phyloP scores from a whole-genome alignment of 2,329 filamentous ascomycete genomes.

The Beauveria australis region DNA sequence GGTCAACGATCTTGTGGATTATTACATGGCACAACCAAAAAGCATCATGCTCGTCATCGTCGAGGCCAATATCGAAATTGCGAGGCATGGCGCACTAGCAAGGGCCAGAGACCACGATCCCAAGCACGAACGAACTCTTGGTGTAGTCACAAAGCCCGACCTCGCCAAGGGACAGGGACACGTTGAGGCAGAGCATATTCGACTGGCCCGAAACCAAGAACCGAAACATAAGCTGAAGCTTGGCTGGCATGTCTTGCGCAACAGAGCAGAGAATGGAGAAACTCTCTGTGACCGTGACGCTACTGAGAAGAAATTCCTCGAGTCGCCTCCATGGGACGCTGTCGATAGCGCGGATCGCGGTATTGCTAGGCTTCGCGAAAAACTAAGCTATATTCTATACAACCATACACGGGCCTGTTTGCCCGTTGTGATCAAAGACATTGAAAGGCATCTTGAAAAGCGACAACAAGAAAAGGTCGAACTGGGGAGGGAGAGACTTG shows the following conservation, averaged over 20 bases:
- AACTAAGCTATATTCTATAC: constrained; percentile 19
- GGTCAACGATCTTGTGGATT: constrained; percentile 31
- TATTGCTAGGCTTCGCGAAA: constrained; percentile 22
- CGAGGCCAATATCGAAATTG: constrained; percentile 39
- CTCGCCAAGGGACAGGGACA: constrained; percentile 22
- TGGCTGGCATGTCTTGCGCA: constrained; percentile 44
- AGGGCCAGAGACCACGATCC: constrained; percentile 35
- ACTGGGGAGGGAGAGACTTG: constrained; percentile 2
- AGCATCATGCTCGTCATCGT: constrained; percentile 52
- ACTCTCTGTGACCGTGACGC: background rate
- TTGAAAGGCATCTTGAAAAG: background rate
- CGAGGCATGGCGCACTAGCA: constrained; percentile 43
- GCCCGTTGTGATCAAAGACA: constrained; percentile 16
- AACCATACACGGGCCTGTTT: constrained; percentile 21
- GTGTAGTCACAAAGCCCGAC: constrained; percentile 51
- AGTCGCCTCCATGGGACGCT: constrained; percentile 16
- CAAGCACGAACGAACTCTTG: constrained; percentile 38
- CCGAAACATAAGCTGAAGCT: constrained; percentile 23
- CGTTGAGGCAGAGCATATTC: constrained; percentile 29
- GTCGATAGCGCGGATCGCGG: constrained; percentile 22
- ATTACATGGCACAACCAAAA: constrained; percentile 49
- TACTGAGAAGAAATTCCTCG: background rate
- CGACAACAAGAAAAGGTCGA: background rate
- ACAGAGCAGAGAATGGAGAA: constrained; percentile 26
- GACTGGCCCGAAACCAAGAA: constrained; percentile 22